These are phyloP conservation scores for Kwoniella shandongensis DNA, from an alignment of 768 basidiomycete species.

Conservation along the genomic window DNA sequence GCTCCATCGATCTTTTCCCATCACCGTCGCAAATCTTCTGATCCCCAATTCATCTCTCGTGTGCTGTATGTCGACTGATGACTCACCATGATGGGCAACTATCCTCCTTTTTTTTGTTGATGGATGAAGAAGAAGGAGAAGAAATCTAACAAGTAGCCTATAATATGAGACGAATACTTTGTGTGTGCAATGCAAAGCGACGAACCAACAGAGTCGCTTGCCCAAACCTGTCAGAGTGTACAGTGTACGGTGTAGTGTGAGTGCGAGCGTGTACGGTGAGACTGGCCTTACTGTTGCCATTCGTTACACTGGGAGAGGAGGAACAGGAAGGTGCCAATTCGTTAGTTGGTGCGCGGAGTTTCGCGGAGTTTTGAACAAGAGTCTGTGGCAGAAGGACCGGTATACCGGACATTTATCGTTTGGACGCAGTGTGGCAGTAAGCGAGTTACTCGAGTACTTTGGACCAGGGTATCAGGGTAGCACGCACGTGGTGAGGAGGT, in stretches of 20 bases:
- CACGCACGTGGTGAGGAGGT: neutral
- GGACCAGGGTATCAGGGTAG: too few species aligned
- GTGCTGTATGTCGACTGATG: neutral
- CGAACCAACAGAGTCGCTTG: too few species aligned
- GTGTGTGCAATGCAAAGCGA: too few species aligned
- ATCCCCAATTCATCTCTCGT: slow-evolving; percentile 1
- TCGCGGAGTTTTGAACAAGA: slow-evolving; percentile 32
- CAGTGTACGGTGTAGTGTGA: too few species aligned
- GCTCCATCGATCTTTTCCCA: neutral
- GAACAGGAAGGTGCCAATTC: neutral
- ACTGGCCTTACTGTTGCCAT: too few species aligned
- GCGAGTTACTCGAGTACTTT: too few species aligned
- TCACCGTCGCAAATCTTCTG: neutral
- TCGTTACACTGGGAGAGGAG: neutral
- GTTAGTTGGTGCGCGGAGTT: slow-evolving; percentile 28
- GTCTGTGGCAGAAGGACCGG: slow-evolving; percentile 7
- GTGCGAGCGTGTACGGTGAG: too few species aligned
- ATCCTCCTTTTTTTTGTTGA: slow-evolving; percentile 26
- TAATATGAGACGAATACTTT: too few species aligned
- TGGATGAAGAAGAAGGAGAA: slow-evolving; percentile 23
- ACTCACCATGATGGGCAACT: slow-evolving; percentile 51
- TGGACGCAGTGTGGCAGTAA: too few species aligned
- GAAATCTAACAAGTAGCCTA: neutral
- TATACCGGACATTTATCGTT: neutral
- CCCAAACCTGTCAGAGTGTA: too few species aligned